Conservation (phyloP, 805 yeast species). For the Metschnikowia gruessii region DNA sequence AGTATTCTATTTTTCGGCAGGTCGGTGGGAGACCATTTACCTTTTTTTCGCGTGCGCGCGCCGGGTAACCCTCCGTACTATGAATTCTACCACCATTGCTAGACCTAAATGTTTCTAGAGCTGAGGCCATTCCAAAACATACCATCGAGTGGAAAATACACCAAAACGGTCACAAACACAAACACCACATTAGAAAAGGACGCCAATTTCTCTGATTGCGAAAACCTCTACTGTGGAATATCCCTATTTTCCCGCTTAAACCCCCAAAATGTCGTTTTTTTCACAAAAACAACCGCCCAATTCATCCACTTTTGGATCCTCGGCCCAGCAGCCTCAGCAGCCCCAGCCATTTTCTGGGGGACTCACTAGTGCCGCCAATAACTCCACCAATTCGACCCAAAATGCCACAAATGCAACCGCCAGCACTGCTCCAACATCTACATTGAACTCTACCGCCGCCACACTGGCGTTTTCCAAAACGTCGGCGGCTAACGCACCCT, state of each 20-base stretch:
- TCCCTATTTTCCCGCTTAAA: neutral
- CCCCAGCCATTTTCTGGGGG: constrained; percentile 14
- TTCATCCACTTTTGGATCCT: constrained; percentile 13
- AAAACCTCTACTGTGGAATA: too few species aligned
- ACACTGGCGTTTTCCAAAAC: constrained; percentile 1
- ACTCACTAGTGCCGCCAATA: constrained; percentile 2
- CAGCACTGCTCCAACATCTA: neutral
- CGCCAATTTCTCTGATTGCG: too few species aligned
- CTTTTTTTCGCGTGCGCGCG: neutral
- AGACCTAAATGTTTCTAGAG: too few species aligned
- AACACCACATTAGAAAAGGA: too few species aligned
- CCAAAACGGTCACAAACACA: too few species aligned
- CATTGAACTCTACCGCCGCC: neutral
- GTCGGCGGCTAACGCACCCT: neutral
- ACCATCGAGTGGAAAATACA: too few species aligned
- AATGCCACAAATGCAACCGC: neutral
- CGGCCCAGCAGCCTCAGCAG: constrained; percentile 9
- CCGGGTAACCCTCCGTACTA: too few species aligned
- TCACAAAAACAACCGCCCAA: neutral
- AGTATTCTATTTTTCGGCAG: constrained; percentile 4
- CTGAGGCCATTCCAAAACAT: too few species aligned
- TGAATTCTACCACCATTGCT: too few species aligned
- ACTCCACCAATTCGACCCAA: neutral
- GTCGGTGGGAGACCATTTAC: too few species aligned
- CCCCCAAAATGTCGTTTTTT: constrained; percentile 1